phyloP scores from a whole-genome alignment of 345 rosid genomes.

The Cardiospermum halicacabum region DNA sequence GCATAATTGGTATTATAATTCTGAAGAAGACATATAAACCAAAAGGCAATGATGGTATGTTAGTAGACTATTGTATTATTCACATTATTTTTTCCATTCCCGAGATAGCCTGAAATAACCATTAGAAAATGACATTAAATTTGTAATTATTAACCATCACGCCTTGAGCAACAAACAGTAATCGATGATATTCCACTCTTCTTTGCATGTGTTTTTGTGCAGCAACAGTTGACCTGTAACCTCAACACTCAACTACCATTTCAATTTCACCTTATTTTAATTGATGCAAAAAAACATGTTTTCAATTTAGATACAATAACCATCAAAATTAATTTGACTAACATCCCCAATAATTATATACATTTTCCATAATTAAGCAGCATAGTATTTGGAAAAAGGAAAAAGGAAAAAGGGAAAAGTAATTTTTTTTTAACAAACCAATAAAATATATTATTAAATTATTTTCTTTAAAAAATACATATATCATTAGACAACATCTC shows the following conservation, averaged over 20 bases:
- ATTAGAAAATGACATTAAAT: constrained; percentile 25
- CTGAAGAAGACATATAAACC: constrained; percentile 66
- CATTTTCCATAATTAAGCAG: too few relatives aligned
- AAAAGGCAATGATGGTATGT: constrained; percentile 52
- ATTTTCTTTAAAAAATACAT: too few relatives aligned
- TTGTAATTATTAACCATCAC: constrained; percentile 45
- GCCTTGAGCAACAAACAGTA: constrained; percentile 40
- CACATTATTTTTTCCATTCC: constrained; percentile 13
- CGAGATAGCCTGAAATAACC: constrained; percentile 23
- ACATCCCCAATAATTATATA: too few relatives aligned
- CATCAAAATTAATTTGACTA: too few relatives aligned
- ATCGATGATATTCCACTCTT: constrained; percentile 25
- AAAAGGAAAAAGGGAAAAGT: too few relatives aligned
- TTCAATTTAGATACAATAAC: too few relatives aligned
- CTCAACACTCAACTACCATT: constrained; percentile 34
- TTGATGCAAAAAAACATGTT: too few relatives aligned
- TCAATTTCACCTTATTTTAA: too few relatives aligned
- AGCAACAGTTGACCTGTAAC: constrained; percentile 32
- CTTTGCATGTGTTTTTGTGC: constrained; percentile 44
- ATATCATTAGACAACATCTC: too few relatives aligned
- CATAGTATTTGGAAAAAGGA: too few relatives aligned
- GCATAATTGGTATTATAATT: constrained; percentile 50
- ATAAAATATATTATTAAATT: too few relatives aligned
- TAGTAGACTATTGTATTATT: constrained; percentile 30
- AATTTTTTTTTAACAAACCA: too few relatives aligned